phyloP scores from a whole-genome alignment of 108 stramenopile species.

The Cyclotella cryptica region DNA sequence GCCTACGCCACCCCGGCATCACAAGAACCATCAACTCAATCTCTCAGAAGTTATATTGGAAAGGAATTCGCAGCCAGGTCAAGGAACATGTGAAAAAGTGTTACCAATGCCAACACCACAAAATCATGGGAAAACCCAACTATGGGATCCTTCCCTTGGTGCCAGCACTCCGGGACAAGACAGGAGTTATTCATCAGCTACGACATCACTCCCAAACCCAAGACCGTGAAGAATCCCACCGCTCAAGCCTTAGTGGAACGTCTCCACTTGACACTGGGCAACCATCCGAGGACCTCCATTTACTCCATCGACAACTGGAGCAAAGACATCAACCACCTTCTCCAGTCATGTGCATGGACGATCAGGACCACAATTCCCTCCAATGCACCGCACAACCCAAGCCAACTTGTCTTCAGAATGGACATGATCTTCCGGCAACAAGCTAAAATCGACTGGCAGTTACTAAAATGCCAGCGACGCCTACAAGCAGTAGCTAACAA shows the following conservation, averaged over 20 bases:
- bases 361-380: background rate
- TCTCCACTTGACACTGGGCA: slow-evolving; percentile 35
- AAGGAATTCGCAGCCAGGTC: slow-evolving; percentile 1
- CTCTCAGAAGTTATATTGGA: slow-evolving; percentile 1
- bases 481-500: slow-evolving; percentile 7
- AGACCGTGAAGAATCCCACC: slow-evolving; percentile 54
- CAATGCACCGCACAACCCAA: slow-evolving; percentile 3
- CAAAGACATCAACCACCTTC: slow-evolving; percentile 5
- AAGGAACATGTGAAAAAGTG: slow-evolving; percentile 15
- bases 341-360: slow-evolving; percentile 21
- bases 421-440: slow-evolving; percentile 22
- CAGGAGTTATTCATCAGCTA: slow-evolving; percentile 29
- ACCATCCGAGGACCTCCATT: slow-evolving; percentile 3
- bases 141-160: slow-evolving; percentile 7
- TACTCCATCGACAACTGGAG: background rate
- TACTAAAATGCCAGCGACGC: background rate
- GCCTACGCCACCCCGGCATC: slow-evolving; percentile 21
- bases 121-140: slow-evolving; percentile 16
- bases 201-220: slow-evolving; percentile 40
- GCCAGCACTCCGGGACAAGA: slow-evolving; percentile 5
- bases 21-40: slow-evolving; percentile 18
- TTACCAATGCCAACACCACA: slow-evolving; percentile 19
- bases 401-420: slow-evolving; percentile 14
- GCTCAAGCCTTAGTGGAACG: slow-evolving; percentile 56
- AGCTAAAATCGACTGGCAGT: slow-evolving; percentile 17